phyloP scores from a whole-genome alignment of 371 early-diverging fungal genomes.

The Choanephora cucurbitarum region DNA sequence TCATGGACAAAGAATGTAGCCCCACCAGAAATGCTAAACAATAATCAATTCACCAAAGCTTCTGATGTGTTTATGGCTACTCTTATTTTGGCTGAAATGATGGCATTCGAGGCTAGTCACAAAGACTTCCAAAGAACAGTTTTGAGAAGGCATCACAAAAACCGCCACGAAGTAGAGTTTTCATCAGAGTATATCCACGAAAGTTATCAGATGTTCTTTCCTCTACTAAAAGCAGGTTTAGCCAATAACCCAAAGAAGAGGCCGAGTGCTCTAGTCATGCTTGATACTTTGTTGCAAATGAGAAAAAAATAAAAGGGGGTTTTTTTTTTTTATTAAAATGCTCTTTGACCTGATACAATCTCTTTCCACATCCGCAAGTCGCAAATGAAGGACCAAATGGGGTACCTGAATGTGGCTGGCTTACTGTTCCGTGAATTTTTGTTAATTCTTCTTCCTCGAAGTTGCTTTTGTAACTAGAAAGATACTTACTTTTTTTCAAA shows the following conservation, averaged over 20 bases:
- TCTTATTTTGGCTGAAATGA: conserved; percentile 29
- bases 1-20: conserved; percentile 42
- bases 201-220: conserved; percentile 15
- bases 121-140: conserved; percentile 21
- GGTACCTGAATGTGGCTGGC: conserved; percentile 73
- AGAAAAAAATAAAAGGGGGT: neutral
- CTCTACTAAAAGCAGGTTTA: conserved; percentile 16
- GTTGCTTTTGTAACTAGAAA: neutral
- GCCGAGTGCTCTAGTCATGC: conserved; percentile 13
- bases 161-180: conserved; percentile 20
- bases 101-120: conserved; percentile 29
- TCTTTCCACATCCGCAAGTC: conserved; percentile 67
- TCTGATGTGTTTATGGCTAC: conserved; percentile 47
- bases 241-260: conserved; percentile 2
- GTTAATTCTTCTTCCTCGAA: neutral
- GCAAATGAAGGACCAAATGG: conserved; percentile 57
- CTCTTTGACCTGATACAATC: conserved; percentile 35
- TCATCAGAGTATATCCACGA: conserved; percentile 9
- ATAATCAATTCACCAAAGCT: conserved; percentile 22
- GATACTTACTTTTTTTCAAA: conserved; percentile 60
- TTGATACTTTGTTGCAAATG: conserved; percentile 3
- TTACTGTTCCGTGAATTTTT: conserved; percentile 33
- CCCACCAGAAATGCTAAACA: conserved; percentile 37
- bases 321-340: conserved; percentile 30
- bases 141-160: conserved; percentile 3